Conservation (phyloP, 73 alveolate genomes). For the Uronychia setigera region DNA sequence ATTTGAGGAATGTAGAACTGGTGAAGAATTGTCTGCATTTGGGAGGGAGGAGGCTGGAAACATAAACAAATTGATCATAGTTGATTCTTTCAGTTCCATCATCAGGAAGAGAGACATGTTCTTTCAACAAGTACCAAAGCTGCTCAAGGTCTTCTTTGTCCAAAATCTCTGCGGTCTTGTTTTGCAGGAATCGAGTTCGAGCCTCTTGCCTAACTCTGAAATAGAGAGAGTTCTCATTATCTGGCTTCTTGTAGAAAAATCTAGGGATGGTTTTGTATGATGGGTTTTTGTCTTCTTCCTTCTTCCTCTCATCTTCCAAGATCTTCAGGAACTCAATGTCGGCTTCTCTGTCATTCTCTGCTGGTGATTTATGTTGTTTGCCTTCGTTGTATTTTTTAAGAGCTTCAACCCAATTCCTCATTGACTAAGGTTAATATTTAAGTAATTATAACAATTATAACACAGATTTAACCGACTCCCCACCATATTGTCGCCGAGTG, state of each 20-base stretch:
- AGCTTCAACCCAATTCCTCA: constrained; percentile 64
- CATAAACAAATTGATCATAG: constrained; percentile 82
- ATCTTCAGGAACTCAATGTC: constrained; percentile 80
- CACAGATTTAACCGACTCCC: background rate
- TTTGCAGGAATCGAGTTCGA: constrained; percentile 88
- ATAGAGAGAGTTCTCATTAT: constrained; percentile 81
- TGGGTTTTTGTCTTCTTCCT: constrained; percentile 82
- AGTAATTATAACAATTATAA: background rate
- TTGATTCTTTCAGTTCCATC: constrained; percentile 95
- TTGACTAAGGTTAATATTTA: constrained; percentile 28
- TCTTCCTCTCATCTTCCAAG: constrained; percentile 84
- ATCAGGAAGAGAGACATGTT: constrained; percentile 90
- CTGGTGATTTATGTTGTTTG: constrained; percentile 69
- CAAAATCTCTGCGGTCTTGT: constrained; percentile 92
- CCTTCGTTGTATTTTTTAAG: constrained; percentile 52
- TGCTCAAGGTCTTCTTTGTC: constrained; percentile 93
- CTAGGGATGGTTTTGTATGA: constrained; percentile 88
- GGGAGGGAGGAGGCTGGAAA: constrained; percentile 72
- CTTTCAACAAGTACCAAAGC: constrained; percentile 89
- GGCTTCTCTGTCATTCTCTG: constrained; percentile 85
- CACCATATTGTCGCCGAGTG: background rate
- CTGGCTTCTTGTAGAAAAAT: constrained; percentile 87
- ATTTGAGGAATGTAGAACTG: constrained; percentile 92
- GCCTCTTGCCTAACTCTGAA: constrained; percentile 95
- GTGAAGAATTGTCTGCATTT: constrained; percentile 88